Evolutionary conservation across 1,284 basidiomycete genomes (phyloP).

Genomic region (Fomitopsis pinicola): DNA sequence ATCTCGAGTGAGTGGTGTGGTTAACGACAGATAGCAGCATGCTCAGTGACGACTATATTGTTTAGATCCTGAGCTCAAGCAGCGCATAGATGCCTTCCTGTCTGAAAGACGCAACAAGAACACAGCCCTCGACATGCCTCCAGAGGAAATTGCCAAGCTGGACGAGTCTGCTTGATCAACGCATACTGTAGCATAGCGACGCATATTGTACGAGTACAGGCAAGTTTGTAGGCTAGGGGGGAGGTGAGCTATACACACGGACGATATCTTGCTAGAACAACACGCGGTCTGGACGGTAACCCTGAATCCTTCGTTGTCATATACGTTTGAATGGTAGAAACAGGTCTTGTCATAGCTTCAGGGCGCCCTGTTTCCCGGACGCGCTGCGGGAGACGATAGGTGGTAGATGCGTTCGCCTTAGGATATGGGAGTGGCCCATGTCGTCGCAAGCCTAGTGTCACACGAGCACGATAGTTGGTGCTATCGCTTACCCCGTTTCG

Average conservation of each 20-base stretch:
- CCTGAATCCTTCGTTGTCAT: background rate
- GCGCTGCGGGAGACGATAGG: too few relatives aligned
- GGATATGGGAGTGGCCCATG: too few relatives aligned
- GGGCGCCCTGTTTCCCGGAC: too few relatives aligned
- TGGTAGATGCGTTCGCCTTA: too few relatives aligned
- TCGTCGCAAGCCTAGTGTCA: background rate
- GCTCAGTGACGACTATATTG: conserved; percentile 9
- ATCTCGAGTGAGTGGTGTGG: conserved; percentile 53
- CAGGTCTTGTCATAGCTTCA: too few relatives aligned
- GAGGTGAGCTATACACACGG: background rate
- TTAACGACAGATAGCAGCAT: background rate
- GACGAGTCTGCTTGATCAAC: conserved; percentile 24
- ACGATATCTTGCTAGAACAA: background rate
- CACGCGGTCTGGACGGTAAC: background rate
- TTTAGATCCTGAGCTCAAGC: conserved; percentile 56
- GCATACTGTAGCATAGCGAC: background rate
- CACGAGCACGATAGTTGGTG: background rate
- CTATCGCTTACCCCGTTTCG: conserved; percentile 24
- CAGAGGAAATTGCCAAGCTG: conserved; percentile 31
- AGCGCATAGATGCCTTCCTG: conserved; percentile 59
- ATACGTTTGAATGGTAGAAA: too few relatives aligned
- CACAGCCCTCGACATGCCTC: conserved; percentile 24
- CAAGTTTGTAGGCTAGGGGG: background rate
- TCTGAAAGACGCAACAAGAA: conserved; percentile 42
- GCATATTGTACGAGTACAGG: conserved; percentile 16